Percentiles rank a stretch among this genome's conserved stretches.
phyloP scores from a whole-genome alignment of 768 basidiomycete genomes.

The Rhizopogon sp. region DNA sequence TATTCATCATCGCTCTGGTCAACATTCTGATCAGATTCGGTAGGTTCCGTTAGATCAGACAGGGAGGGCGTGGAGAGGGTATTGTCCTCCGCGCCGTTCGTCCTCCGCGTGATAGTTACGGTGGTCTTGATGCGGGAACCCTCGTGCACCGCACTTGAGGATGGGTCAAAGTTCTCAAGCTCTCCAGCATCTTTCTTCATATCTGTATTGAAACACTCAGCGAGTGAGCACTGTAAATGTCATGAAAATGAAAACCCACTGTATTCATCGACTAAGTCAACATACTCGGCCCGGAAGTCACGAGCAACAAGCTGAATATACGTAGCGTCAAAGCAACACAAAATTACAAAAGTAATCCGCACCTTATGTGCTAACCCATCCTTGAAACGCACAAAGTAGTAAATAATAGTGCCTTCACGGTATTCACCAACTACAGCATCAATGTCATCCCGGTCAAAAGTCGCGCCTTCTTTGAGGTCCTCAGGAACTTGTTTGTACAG shows the following conservation, averaged over 20 bases:
- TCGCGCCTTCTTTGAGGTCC: constrained; percentile 29
- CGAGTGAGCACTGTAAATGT: neutral
- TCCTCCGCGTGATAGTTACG: constrained; percentile 17
- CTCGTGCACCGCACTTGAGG: constrained; percentile 49
- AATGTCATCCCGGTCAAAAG: constrained; percentile 25
- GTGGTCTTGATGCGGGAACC: constrained; percentile 45
- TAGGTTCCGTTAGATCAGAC: constrained; percentile 22
- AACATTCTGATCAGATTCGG: constrained; percentile 29
- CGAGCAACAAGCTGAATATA: constrained; percentile 37
- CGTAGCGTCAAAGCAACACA: neutral
- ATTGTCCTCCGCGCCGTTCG: constrained; percentile 9
- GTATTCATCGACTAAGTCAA: constrained; percentile 49
- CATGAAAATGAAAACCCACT: constrained; percentile 33
- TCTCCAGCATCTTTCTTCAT: constrained; percentile 35
- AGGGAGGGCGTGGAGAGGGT: constrained; percentile 8
- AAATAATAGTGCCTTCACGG: constrained; percentile 30
- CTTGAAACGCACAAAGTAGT: constrained; percentile 56
- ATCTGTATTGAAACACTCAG: constrained; percentile 30
- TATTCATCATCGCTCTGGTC: constrained; percentile 12
- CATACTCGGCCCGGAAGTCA: constrained; percentile 33
- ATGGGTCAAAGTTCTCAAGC: constrained; percentile 56
- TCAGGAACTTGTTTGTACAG: constrained; percentile 36
- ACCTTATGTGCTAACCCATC: constrained; percentile 61
- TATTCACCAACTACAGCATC: constrained; percentile 60
- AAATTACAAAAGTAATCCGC: constrained; percentile 9